phyloP scores from a whole-genome alignment of 306 rosid genomes.

The Vigna hirtella region DNA sequence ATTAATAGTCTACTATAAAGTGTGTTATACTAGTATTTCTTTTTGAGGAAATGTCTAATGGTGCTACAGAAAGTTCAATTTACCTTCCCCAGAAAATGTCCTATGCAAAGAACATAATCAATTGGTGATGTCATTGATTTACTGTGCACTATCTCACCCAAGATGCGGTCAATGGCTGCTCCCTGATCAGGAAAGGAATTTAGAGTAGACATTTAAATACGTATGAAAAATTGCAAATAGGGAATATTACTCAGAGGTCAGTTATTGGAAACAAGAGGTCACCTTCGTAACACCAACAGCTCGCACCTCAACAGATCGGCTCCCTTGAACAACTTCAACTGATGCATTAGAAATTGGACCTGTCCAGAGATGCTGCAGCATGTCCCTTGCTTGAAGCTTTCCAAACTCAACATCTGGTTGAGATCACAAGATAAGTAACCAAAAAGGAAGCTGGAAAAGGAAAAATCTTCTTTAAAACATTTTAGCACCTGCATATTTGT shows the following conservation, averaged over 20 bases:
- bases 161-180: conserved; percentile 89
- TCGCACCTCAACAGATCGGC: conserved; percentile 91
- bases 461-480: background rate
- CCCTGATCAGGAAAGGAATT: conserved; percentile 57
- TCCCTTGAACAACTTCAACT: conserved; percentile 91
- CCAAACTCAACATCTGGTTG: conserved; percentile 78
- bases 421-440: conserved; percentile 37
- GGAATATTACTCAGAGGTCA: background rate
- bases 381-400: conserved; percentile 87
- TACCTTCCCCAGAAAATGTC: conserved; percentile 93
- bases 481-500: conserved; percentile 80
- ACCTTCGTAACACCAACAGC: conserved; percentile 94
- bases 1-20: no score
- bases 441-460: conserved; percentile 1
- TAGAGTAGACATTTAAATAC: conserved; percentile 5
- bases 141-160: conserved; percentile 92
- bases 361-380: conserved; percentile 95
- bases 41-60: no score
- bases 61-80: background rate
- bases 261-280: conserved; percentile 33
- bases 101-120: conserved; percentile 81
- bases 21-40: no score
- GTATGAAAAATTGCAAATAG: background rate
- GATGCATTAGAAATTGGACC: conserved; percentile 93
- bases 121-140: conserved; percentile 84